Conservation (phyloP, 208 protist species). For the Acanthamoeba healyi region DNA sequence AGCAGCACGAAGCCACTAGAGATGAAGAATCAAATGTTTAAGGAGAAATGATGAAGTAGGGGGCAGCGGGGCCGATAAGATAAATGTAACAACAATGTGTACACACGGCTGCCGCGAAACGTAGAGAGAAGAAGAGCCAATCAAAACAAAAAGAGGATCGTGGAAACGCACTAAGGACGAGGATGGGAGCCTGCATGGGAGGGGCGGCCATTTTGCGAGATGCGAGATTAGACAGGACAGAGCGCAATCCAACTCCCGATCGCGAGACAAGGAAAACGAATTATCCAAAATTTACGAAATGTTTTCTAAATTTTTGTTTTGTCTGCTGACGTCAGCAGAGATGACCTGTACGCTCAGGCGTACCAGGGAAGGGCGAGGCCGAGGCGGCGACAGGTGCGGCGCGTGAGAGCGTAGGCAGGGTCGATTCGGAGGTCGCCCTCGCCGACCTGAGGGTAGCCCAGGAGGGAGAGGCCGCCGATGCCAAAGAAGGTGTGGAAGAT, state of each 20-base stretch:
- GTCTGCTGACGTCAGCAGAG: no score
- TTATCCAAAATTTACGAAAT: no score
- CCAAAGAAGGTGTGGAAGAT: conserved; percentile 99
- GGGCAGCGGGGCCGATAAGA: no score
- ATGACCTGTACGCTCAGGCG: no score
- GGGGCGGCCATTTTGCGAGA: conserved; percentile 32
- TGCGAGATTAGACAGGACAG: neutral
- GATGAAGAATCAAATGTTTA: no score
- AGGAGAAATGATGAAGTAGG: no score
- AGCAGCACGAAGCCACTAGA: no score
- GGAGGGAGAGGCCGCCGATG: conserved; percentile 95
- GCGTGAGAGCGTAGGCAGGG: conserved; percentile 28
- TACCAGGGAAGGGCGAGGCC: neutral
- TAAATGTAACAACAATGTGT: neutral
- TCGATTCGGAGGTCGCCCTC: conserved; percentile 34
- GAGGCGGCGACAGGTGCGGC: conserved; percentile 19
- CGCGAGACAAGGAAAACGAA: no score
- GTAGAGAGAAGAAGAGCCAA: neutral
- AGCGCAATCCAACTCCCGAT: neutral
- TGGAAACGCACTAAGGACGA: conserved; percentile 73
- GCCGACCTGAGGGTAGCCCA: neutral
- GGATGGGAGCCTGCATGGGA: conserved; percentile 71
- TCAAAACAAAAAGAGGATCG: no score
- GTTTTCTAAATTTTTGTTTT: no score
- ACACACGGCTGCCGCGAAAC: neutral